Conservation (phyloP, 2,329 filamentous ascomycete species). For the Exserohilum turcica region DNA sequence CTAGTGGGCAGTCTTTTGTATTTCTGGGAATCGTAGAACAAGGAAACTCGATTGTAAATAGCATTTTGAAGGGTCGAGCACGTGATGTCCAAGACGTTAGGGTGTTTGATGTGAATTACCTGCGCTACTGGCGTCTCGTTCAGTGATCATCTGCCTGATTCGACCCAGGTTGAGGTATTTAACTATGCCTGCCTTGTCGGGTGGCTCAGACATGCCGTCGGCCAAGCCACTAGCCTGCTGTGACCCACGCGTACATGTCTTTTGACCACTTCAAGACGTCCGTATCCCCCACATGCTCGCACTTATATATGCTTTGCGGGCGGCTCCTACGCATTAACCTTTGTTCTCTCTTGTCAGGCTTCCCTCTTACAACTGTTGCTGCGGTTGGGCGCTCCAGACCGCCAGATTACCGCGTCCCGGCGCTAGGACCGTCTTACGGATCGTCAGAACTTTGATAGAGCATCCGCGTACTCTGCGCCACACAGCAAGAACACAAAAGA, state of each 20-base stretch:
- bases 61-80: constrained; percentile 27
- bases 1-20: constrained; percentile 16
- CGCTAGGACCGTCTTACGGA: neutral
- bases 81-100: constrained; percentile 23
- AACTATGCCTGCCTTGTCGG: constrained; percentile 5
- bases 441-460: neutral
- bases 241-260: constrained; percentile 7
- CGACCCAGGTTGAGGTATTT: constrained; percentile 7
- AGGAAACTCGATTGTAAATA: constrained; percentile 37
- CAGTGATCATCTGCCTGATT: constrained; percentile 5
- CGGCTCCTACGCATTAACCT: neutral
- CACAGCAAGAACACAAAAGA: neutral
- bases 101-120: constrained; percentile 30
- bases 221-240: constrained; percentile 19
- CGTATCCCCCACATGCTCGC: neutral
- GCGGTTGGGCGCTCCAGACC: neutral
- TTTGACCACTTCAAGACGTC: constrained; percentile 4
- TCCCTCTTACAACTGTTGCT: neutral
- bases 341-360: neutral
- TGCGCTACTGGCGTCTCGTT: constrained; percentile 20
- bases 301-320: neutral
- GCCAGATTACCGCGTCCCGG: neutral
- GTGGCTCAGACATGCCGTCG: constrained; percentile 9
- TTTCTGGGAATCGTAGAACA: constrained; percentile 19
- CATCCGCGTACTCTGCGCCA: neutral